Percentiles rank a stretch among this genome's conserved stretches.
Conservation (phyloP, 345 rosid species). For the Eucalyptus urophylla region DNA sequence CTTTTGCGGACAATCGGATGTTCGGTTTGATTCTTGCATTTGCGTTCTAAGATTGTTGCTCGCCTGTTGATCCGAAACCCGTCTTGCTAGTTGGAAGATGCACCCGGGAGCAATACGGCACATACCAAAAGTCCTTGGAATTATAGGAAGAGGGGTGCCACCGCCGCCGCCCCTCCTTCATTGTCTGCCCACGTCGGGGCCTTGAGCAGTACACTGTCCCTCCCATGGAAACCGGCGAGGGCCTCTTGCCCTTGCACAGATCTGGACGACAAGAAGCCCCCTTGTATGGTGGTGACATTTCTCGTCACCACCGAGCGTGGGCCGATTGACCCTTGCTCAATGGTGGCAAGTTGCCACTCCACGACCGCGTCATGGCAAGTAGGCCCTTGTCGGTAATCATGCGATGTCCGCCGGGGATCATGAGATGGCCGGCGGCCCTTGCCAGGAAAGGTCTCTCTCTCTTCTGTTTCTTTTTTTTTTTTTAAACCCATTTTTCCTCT, state of each 20-base stretch:
- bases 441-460: neutral
- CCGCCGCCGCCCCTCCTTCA: neutral
- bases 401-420: neutral
- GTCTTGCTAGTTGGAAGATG: too few relatives aligned
- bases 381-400: neutral
- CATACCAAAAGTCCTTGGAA: neutral
- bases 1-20: neutral
- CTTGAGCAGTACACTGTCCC: neutral
- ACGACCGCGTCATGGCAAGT: neutral
- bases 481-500: neutral
- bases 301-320: neutral
- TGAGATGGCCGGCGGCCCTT: neutral
- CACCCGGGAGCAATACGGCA: too few relatives aligned
- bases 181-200: neutral
- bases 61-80: neutral
- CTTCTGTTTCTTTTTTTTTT: neutral
- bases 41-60: neutral
- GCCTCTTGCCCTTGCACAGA: neutral
- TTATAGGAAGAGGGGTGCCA: neutral
- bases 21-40: neutral
- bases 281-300: neutral
- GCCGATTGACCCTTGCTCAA: neutral
- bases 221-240: neutral
- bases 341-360: neutral
- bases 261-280: neutral